Percentiles rank a stretch among this genome's conserved stretches.
Evolutionary conservation across 352 stramenopile species (phyloP).

Genomic region (Phytophthora agathidicida): DNA sequence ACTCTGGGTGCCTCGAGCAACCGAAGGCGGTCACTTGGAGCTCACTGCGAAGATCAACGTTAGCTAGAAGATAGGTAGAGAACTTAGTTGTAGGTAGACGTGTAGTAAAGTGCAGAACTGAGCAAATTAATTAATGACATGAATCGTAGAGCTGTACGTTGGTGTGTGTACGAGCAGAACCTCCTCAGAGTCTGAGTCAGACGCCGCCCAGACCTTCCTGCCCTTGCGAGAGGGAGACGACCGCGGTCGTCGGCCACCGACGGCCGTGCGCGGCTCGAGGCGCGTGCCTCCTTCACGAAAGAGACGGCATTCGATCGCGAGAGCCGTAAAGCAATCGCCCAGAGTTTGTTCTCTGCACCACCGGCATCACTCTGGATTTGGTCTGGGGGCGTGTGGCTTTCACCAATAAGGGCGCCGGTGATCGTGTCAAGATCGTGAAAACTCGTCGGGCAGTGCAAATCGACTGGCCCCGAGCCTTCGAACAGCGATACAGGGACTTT

Average conservation of each 20-base stretch:
- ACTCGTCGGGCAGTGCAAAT: constrained; percentile 6
- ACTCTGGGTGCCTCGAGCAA: constrained; percentile 33
- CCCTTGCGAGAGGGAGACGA: no score
- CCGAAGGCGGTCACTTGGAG: constrained; percentile 34
- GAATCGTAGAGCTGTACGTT: constrained; percentile 9
- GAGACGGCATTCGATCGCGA: constrained; percentile 1
- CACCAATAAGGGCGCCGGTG: constrained; percentile 24
- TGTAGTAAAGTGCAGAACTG: constrained; percentile 22
- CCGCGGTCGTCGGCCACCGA: no score
- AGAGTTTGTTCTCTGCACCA: constrained; percentile 9
- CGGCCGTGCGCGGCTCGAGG: background rate
- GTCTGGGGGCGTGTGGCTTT: constrained; percentile 23
- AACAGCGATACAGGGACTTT: no score
- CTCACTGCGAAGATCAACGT: constrained; percentile 27
- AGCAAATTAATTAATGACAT: constrained; percentile 31
- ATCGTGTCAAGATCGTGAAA: constrained; percentile 26
- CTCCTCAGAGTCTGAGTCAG: no score
- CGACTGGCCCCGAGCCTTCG: constrained; percentile 2
- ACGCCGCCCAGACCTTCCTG: no score
- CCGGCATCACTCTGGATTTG: constrained; percentile 24
- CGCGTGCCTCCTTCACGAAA: constrained; percentile 7
- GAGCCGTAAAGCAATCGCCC: background rate
- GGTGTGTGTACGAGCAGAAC: no score
- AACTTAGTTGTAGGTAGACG: no score
- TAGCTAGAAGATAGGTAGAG: constrained; percentile 25